Evolutionary conservation across 2,329 filamentous ascomycete species (phyloP).

Genomic region (Claviceps sp.): DNA sequence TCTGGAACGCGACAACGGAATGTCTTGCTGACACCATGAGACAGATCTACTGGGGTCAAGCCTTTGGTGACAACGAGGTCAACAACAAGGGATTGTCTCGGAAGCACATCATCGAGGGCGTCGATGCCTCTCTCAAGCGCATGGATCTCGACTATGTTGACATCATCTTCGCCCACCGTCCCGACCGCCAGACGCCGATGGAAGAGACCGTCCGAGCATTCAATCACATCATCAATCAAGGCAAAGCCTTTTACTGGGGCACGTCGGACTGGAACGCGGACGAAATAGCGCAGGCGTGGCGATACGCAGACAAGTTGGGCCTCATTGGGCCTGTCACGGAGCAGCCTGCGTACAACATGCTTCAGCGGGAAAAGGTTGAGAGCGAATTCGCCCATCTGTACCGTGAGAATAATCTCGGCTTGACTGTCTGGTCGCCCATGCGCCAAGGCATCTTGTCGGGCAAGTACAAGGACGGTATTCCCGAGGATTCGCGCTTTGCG

Average conservation of each 20-base stretch:
- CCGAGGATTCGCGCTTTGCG: slow-evolving; percentile 43
- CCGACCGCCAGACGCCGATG: slow-evolving; percentile 54
- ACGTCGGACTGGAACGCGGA: slow-evolving; percentile 55
- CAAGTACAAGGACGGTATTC: slow-evolving; percentile 53
- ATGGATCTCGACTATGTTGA: slow-evolving; percentile 50
- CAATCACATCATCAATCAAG: slow-evolving; percentile 54
- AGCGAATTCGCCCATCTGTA: slow-evolving; percentile 48
- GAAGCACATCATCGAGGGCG: slow-evolving; percentile 58
- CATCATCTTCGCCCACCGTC: slow-evolving; percentile 54
- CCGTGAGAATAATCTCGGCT: slow-evolving; percentile 43
- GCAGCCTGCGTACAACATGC: slow-evolving; percentile 54
- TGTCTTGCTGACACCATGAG: neutral
- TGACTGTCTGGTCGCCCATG: slow-evolving; percentile 51
- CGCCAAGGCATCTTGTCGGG: slow-evolving; percentile 45
- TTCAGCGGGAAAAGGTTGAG: slow-evolving; percentile 49
- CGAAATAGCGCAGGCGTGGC: slow-evolving; percentile 50
- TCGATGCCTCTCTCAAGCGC: slow-evolving; percentile 43
- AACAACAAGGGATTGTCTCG: slow-evolving; percentile 56
- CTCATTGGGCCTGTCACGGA: slow-evolving; percentile 53
- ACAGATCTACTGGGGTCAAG: slow-evolving; percentile 50
- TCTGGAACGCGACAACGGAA: neutral
- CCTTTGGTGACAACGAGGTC: slow-evolving; percentile 45
- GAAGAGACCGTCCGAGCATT: slow-evolving; percentile 59
- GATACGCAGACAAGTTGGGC: slow-evolving; percentile 44
- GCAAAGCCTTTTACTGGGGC: slow-evolving; percentile 59